These are phyloP conservation scores for Epithemia pelagica DNA, from an alignment of 108 stramenopile genomes.

Conservation along the genomic window DNA sequence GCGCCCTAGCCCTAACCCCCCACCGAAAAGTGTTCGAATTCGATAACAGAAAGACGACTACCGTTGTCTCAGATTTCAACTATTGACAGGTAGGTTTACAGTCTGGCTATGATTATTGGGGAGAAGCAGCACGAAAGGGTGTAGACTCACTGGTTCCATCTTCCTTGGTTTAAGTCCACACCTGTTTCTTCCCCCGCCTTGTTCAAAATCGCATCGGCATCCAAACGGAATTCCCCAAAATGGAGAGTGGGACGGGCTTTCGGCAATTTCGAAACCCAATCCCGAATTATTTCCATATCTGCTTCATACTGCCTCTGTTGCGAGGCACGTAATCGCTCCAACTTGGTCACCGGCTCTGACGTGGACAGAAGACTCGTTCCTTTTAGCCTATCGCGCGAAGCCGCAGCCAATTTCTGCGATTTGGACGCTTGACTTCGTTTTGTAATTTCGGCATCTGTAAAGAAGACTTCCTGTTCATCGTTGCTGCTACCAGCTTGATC, in stretches of 20 bases:
- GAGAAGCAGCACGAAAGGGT: no score
- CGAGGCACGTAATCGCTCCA: no score
- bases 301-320: conserved; percentile 27
- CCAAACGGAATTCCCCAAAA: conserved; percentile 51
- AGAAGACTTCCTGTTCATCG: conserved; percentile 30
- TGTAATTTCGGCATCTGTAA: conserved; percentile 74
- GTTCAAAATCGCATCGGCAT: conserved; percentile 50
- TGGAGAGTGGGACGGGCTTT: conserved; percentile 21
- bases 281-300: conserved; percentile 24
- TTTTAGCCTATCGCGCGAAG: conserved; percentile 2
- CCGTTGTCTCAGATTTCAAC: no score
- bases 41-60: no score
- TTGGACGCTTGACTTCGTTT: conserved; percentile 41
- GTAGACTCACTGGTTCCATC: no score
- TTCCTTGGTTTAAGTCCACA: no score
- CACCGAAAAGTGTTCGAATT: no score
- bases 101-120: no score
- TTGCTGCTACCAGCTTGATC: conserved; percentile 7
- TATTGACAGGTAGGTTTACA: no score
- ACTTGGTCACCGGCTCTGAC: neutral
- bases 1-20: no score
- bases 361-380: no score
- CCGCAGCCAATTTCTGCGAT: no score
- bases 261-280: conserved; percentile 57
- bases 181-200: neutral